Evolutionary conservation across 1,284 basidiomycete genomes (phyloP).

Genomic region (Melampsora americana): DNA sequence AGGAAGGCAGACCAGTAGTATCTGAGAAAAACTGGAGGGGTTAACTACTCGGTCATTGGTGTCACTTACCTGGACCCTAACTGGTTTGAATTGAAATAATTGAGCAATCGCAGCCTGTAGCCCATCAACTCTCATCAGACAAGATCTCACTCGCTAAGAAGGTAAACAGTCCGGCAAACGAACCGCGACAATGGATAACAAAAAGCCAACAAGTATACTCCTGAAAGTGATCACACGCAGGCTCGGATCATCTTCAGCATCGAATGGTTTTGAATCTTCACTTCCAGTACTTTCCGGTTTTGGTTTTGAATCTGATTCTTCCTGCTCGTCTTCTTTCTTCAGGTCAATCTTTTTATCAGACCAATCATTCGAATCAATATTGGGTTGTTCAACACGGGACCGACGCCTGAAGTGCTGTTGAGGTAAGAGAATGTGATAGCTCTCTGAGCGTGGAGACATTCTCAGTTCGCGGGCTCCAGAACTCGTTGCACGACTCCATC

Average conservation of each 20-base stretch:
- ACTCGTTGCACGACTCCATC: neutral
- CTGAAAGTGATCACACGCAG: constrained; percentile 41
- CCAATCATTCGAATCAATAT: neutral
- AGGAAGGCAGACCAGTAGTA: too few species aligned
- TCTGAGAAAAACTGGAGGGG: too few species aligned
- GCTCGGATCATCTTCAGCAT: constrained; percentile 25
- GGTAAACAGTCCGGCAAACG: neutral
- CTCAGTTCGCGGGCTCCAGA: neutral
- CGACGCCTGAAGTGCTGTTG: constrained; percentile 3
- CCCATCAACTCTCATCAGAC: neutral
- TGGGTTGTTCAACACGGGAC: neutral
- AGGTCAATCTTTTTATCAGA: neutral
- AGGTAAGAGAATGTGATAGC: neutral
- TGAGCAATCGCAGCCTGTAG: constrained; percentile 43
- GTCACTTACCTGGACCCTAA: constrained; percentile 31
- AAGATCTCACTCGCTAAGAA: neutral
- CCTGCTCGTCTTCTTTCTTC: too few species aligned
- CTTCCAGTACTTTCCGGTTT: neutral
- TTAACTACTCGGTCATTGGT: neutral
- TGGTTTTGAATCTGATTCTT: too few species aligned
- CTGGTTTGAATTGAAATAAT: constrained; percentile 44
- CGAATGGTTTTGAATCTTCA: constrained; percentile 28
- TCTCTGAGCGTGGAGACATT: neutral
- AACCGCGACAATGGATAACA: constrained; percentile 38
- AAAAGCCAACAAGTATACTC: constrained; percentile 35